Percentiles rank a stretch among this genome's conserved stretches.
These are phyloP conservation scores for Emmonsiellopsis sp. DNA, from an alignment of 2,329 filamentous ascomycete species.

Conservation along the genomic window DNA sequence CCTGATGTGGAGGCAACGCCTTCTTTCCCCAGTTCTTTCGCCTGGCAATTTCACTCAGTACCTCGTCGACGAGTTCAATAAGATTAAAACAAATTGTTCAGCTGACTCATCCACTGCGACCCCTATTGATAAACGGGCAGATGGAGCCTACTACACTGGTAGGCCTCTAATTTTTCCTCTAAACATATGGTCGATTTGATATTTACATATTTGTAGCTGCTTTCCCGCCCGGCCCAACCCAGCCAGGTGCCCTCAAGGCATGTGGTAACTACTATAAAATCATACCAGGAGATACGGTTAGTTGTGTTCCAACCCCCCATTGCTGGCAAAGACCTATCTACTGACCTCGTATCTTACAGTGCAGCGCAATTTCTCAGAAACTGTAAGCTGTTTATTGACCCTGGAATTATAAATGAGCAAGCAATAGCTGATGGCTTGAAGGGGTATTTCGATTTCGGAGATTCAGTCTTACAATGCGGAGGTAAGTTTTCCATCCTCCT, in stretches of 20 bases:
- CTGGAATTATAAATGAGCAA: not conserved
- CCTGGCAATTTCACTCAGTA: conserved; percentile 10
- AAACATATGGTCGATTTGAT: not conserved
- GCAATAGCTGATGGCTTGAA: conserved; percentile 3
- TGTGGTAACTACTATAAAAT: conserved; percentile 11
- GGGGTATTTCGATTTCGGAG: conserved; percentile 4
- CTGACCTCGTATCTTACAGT: conserved; percentile 7
- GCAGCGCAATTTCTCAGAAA: conserved; percentile 6
- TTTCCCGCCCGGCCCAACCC: conserved; percentile 6
- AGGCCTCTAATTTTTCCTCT: not conserved
- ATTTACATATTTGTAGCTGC: conserved; percentile 3
- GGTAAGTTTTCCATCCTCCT: conserved; percentile 2
- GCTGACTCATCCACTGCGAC: not conserved
- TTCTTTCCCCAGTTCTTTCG: conserved; percentile 10
- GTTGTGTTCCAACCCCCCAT: not conserved
- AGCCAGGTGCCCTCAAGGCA: conserved; percentile 8
- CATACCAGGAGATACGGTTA: conserved; percentile 10
- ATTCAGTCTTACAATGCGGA: conserved; percentile 6
- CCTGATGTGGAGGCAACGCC: conserved; percentile 11
- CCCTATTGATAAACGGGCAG: not conserved
- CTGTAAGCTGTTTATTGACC: conserved; percentile 6
- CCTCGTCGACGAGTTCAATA: conserved; percentile 11
- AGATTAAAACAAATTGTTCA: conserved; percentile 9
- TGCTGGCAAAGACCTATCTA: not conserved
- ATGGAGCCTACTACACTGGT: conserved; percentile 6